phyloP scores from a whole-genome alignment of 768 basidiomycete genomes.

The Neoboletus brunneissimus region DNA sequence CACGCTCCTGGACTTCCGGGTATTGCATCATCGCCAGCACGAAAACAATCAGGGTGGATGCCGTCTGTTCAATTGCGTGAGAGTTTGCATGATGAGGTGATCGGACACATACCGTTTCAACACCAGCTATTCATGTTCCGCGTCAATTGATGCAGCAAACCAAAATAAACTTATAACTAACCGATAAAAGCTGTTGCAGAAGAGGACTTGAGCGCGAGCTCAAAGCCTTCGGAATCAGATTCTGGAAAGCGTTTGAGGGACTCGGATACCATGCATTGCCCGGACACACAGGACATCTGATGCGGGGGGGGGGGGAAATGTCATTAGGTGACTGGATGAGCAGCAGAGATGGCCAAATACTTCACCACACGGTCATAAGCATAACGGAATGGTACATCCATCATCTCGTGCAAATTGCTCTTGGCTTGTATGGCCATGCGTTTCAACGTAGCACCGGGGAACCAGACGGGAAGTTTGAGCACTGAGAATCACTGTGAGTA shows the following conservation, averaged over 20 bases:
- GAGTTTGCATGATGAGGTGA: background rate
- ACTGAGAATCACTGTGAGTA: constrained; percentile 23
- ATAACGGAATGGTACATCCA: constrained; percentile 30
- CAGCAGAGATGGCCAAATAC: background rate
- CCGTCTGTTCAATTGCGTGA: constrained; percentile 22
- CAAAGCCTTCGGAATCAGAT: constrained; percentile 20
- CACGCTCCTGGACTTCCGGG: constrained; percentile 35
- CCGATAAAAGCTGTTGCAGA: constrained; percentile 35
- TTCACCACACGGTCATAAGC: constrained; percentile 26
- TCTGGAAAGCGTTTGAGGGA: constrained; percentile 23
- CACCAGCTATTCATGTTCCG: constrained; percentile 20
- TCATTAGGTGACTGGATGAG: background rate
- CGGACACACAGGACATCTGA: constrained; percentile 23
- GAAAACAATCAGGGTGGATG: constrained; percentile 32
- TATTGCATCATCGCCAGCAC: constrained; percentile 35
- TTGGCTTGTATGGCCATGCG: constrained; percentile 30
- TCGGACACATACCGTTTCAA: constrained; percentile 26
- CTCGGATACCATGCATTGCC: constrained; percentile 31
- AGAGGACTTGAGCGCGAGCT: constrained; percentile 29
- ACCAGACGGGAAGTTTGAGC: constrained; percentile 32
- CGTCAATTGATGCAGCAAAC: constrained; percentile 3
- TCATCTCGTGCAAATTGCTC: constrained; percentile 28
- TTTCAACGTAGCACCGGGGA: constrained; percentile 36
- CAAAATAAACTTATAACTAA: constrained; percentile 6
- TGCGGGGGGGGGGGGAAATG: background rate